Evolutionary conservation across 768 basidiomycete genomes (phyloP).

Genomic region (Podaxis sp.): DNA sequence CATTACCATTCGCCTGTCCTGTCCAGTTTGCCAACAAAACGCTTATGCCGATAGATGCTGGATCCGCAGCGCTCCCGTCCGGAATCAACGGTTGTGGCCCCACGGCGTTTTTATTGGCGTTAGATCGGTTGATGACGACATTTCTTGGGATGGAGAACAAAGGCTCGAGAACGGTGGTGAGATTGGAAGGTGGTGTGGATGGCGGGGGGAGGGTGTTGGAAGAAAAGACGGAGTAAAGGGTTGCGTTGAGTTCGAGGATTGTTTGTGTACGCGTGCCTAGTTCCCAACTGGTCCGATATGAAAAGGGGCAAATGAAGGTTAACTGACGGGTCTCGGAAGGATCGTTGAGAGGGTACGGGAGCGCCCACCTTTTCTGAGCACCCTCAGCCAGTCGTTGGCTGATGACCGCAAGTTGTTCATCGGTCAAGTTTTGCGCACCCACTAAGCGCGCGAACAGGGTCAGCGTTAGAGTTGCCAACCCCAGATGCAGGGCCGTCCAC

Average conservation of each 20-base stretch:
- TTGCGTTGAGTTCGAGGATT: conserved; percentile 45
- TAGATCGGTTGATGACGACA: conserved; percentile 48
- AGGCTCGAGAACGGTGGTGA: conserved; percentile 41
- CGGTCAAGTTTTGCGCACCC: conserved; percentile 31
- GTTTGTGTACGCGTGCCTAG: conserved; percentile 55
- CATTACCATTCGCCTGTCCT: conserved; percentile 29
- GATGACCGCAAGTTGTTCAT: conserved; percentile 32
- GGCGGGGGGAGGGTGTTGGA: conserved; percentile 37
- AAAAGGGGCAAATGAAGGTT: neutral
- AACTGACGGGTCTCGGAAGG: neutral
- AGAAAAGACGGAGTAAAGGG: conserved; percentile 45
- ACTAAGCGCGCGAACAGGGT: conserved; percentile 10
- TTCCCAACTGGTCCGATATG: conserved; percentile 45
- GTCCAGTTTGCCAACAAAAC: conserved; percentile 62
- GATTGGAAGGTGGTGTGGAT: conserved; percentile 28
- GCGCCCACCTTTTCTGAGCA: conserved; percentile 36
- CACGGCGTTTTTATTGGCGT: conserved; percentile 38
- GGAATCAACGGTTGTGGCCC: conserved; percentile 60
- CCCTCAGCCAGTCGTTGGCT: conserved; percentile 36
- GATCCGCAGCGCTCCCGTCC: conserved; percentile 71
- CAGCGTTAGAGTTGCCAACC: neutral
- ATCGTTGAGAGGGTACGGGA: neutral
- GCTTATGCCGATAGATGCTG: conserved; percentile 73
- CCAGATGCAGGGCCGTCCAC: neutral
- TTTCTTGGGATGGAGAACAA: conserved; percentile 55